phyloP scores from a whole-genome alignment of 805 yeast species.

The Sugiyamaella smithiae region DNA sequence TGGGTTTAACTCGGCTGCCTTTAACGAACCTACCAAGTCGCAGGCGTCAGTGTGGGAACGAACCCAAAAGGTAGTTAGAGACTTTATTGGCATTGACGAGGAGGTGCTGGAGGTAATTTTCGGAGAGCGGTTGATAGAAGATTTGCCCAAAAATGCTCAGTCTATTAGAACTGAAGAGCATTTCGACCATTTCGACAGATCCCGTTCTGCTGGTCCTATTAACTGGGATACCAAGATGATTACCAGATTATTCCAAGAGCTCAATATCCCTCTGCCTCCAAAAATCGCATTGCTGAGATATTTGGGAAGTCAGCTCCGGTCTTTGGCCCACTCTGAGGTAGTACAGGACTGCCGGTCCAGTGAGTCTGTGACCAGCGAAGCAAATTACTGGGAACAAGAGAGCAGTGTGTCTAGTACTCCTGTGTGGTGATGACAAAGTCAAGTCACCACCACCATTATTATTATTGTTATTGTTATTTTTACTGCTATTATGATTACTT shows the following conservation, averaged over 20 bases:
- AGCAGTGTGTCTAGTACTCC: conserved; percentile 19
- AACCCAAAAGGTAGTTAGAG: conserved; percentile 27
- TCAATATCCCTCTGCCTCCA: conserved; percentile 17
- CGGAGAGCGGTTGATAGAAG: conserved; percentile 28
- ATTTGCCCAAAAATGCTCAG: background rate
- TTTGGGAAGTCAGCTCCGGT: conserved; percentile 11
- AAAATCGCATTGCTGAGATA: conserved; percentile 17
- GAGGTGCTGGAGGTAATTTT: conserved; percentile 36
- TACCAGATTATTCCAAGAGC: conserved; percentile 14
- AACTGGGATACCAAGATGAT: conserved; percentile 23
- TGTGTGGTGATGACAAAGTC: conserved; percentile 16
- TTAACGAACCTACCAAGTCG: background rate
- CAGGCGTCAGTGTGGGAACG: conserved; percentile 16
- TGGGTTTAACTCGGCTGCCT: conserved; percentile 7
- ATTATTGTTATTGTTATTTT: too few relatives aligned
- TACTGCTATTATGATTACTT: conserved; percentile 1
- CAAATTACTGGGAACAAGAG: conserved; percentile 18
- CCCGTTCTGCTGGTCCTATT: conserved; percentile 18
- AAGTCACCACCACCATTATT: background rate
- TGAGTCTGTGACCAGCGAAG: conserved; percentile 2
- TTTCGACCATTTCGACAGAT: conserved; percentile 17
- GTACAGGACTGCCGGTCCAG: background rate
- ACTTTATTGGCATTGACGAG: conserved; percentile 35
- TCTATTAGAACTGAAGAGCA: background rate
- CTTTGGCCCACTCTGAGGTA: conserved; percentile 10